These are phyloP conservation scores for Xylariaceae sp. DNA, from an alignment of 2,329 filamentous ascomycete species.

Conservation along the genomic window DNA sequence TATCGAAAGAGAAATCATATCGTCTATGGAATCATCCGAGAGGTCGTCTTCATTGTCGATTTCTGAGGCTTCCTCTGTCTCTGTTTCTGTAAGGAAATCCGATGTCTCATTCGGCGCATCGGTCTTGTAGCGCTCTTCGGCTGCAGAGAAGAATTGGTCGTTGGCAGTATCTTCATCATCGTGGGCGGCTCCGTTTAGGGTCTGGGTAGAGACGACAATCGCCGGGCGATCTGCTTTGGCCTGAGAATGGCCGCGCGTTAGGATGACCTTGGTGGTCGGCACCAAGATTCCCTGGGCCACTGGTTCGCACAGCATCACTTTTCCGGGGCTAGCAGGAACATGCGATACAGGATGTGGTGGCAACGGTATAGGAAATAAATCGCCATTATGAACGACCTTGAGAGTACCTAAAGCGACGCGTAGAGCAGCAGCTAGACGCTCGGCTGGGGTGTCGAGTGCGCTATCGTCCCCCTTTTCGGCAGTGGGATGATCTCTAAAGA, in stretches of 20 bases:
- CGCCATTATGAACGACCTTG: constrained; percentile 75
- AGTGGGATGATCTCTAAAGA: constrained; percentile 59
- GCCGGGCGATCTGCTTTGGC: constrained; percentile 47
- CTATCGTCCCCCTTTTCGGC: constrained; percentile 30
- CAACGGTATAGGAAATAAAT: constrained; percentile 71
- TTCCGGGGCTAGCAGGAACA: constrained; percentile 74
- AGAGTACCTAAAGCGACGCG: constrained; percentile 68
- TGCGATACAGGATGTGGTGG: constrained; percentile 83
- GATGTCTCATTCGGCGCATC: constrained; percentile 54
- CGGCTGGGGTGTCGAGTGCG: constrained; percentile 39
- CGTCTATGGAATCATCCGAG: constrained; percentile 87
- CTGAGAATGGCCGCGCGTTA: constrained; percentile 59
- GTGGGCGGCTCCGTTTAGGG: constrained; percentile 53
- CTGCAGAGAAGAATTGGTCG: constrained; percentile 88
- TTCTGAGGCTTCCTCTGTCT: constrained; percentile 59
- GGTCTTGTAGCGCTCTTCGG: constrained; percentile 67
- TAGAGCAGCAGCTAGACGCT: constrained; percentile 59
- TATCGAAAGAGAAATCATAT: constrained; percentile 83
- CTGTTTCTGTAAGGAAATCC: constrained; percentile 55
- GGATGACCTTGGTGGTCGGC: constrained; percentile 74
- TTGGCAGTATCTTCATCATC: constrained; percentile 80
- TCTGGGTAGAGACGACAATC: constrained; percentile 43
- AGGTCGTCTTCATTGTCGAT: constrained; percentile 65
- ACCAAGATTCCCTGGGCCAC: constrained; percentile 80
- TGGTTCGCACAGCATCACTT: constrained; percentile 88